Base-by-base conservation (phyloP, 352 stramenopile genomes). In the Saprolegnia parasitica region DNA sequence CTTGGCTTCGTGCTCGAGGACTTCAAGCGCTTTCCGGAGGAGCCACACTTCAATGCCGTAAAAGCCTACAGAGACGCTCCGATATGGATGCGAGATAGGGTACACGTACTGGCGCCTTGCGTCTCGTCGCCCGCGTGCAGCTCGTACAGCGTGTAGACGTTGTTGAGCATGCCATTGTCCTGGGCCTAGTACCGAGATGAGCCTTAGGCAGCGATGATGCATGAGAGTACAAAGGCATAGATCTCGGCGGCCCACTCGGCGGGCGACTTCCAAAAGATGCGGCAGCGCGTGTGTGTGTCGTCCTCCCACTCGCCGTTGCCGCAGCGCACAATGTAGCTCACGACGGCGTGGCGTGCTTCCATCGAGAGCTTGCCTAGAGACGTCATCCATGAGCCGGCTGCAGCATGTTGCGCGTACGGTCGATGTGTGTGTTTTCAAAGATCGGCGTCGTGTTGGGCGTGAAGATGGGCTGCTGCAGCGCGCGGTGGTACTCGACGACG, bases 181-280 rank as follows among this genome's bases (percentile, higher is more conserved):
- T 80, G 86, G 21, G 84, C 84, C 86, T 92, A 58, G 16, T 54
- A 35, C 29, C 2, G 5, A 35, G 13, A n/a, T 49, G 66, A n/a
- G 29, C 40, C 20, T 65, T 29, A 20, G 18, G 45, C 29, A 20
- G 21, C 21, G 15, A 64, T 32, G 54, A 42, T 32, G 49, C 24
- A 58, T 55, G 29, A 18, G 60, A 80, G 13, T 76, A 94, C 86
- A 78, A 90, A 91, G 72, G 91, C 85, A 73, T 94, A 94, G 73
- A 94, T 83, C 68, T 92, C 86, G 55, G 73, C 81, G 18, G 86
- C 86, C 86, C 86, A 94, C 71, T 91, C 86, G 13, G 74, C 71
- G 5, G 86, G 86, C 45, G 84, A 89, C 68, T 94, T 94, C 86
- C 86, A 94, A 81, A 93, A 91, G 65, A 94, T 87, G 39, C 86